These are phyloP conservation scores for Chaetomiaceae sp. DNA, from an alignment of 2,329 filamentous ascomycete genomes.

Conservation along the genomic window DNA sequence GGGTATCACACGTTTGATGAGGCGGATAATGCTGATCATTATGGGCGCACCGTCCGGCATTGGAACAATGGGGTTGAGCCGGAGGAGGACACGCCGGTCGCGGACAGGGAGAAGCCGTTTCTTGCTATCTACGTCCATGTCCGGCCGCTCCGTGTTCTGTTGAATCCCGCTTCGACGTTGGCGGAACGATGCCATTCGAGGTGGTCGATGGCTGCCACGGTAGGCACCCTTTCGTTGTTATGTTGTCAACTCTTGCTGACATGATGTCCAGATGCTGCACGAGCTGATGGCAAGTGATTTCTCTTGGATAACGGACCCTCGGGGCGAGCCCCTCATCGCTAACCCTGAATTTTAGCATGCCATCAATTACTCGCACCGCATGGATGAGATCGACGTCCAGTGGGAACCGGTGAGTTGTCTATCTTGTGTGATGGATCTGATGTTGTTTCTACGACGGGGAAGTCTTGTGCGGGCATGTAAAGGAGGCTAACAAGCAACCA, in stretches of 20 bases:
- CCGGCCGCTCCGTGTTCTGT: slow-evolving; percentile 2
- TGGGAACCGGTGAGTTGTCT: neutral
- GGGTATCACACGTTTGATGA: neutral
- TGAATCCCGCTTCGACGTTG: slow-evolving; percentile 6
- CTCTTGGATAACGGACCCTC: neutral
- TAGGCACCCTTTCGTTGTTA: neutral
- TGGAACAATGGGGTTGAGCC: neutral
- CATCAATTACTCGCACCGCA: neutral
- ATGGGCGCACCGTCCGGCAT: neutral
- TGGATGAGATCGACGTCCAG: neutral
- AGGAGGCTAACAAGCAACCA: neutral
- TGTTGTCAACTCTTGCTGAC: neutral
- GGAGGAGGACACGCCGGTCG: neutral
- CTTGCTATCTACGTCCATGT: slow-evolving; percentile 3
- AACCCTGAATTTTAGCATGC: neutral
- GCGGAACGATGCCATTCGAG: slow-evolving; percentile 5
- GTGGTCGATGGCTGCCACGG: slow-evolving; percentile 3
- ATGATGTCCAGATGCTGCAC: neutral
- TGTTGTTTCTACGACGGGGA: neutral
- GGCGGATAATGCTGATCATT: neutral
- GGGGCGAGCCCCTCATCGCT: neutral
- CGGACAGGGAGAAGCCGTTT: neutral
- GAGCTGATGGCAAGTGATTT: slow-evolving; percentile 4
- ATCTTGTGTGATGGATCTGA: neutral
- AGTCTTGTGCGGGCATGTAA: neutral